A percentile compares a stretch with the other conserved stretches of the same genome.
Conservation (phyloP, 257 asterid species). For the Gynochthodes officinalis region DNA sequence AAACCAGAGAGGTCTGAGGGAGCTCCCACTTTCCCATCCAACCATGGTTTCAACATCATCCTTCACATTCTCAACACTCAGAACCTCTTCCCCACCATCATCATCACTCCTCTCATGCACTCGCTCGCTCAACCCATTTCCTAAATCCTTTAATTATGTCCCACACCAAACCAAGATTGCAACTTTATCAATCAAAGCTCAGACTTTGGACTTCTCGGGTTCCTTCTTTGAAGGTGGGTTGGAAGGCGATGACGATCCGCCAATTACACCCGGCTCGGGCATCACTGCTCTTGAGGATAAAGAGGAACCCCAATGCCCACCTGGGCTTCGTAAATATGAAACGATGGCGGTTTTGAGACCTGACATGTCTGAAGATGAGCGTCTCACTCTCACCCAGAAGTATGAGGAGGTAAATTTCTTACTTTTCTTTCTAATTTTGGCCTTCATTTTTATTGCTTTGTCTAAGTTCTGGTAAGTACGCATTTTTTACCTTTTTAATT, state of each 20-base stretch:
- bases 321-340: conserved; percentile 86
- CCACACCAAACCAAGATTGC: neutral
- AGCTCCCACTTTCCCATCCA: neutral
- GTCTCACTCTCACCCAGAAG: conserved; percentile 79
- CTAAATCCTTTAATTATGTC: conserved; percentile 3
- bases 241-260: conserved; percentile 46
- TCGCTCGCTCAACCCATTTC: conserved; percentile 13
- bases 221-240: conserved; percentile 70
- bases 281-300: conserved; percentile 65
- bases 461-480: too few relatives aligned
- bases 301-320: conserved; percentile 93
- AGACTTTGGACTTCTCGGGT: conserved; percentile 38
- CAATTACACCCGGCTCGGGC: conserved; percentile 47
- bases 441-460: neutral
- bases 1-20: neutral
- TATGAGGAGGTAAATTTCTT: conserved; percentile 70
- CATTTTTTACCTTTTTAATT: too few relatives aligned
- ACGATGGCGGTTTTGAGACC: conserved; percentile 87
- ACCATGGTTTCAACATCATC: conserved; percentile 10
- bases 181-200: conserved; percentile 25
- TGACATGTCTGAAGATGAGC: conserved; percentile 95
- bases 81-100: conserved; percentile 8
- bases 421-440: neutral
- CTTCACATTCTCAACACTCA: conserved; percentile 10
- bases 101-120: conserved; percentile 7